These are phyloP conservation scores for Populus hybrid DNA, from an alignment of 441 rosid species.

Conservation along the genomic window DNA sequence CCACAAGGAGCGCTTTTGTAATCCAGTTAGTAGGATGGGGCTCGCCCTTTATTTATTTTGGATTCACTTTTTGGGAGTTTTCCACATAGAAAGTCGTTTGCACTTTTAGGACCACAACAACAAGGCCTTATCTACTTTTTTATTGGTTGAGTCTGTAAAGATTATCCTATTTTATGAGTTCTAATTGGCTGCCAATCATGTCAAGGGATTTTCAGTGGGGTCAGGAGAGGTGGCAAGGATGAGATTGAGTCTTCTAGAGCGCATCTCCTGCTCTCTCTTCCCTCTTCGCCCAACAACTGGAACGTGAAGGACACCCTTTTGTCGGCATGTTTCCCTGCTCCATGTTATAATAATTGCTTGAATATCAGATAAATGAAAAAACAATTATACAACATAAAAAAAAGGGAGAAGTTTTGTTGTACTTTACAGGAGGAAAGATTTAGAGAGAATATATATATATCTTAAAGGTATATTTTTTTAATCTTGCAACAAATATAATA, in stretches of 20 bases:
- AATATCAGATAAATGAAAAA: too few species aligned
- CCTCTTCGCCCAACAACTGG: background rate
- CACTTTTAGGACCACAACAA: slow-evolving; percentile 32
- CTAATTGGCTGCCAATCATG: slow-evolving; percentile 49
- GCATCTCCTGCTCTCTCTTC: background rate
- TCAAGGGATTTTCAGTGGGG: slow-evolving; percentile 65
- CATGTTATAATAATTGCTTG: background rate
- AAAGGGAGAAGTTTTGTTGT: too few species aligned
- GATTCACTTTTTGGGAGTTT: slow-evolving; percentile 28
- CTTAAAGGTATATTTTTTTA: too few species aligned
- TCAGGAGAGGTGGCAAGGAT: slow-evolving; percentile 25
- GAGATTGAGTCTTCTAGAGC: slow-evolving; percentile 11
- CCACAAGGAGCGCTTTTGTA: slow-evolving; percentile 37
- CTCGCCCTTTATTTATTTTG: background rate
- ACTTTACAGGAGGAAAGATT: too few species aligned
- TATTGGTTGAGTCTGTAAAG: slow-evolving; percentile 46
- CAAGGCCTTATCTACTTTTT: slow-evolving; percentile 58
- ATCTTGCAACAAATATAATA: too few species aligned
- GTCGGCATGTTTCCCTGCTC: slow-evolving; percentile 3
- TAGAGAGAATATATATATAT: too few species aligned
- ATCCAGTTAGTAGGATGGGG: background rate
- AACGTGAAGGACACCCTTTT: slow-evolving; percentile 13
- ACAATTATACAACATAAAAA: too few species aligned
- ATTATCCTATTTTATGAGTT: slow-evolving; percentile 41
- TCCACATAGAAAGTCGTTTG: slow-evolving; percentile 1